A percentile compares a stretch with the other conserved stretches of the same genome.
These are phyloP conservation scores for Graphilbum fragrans DNA, from an alignment of 2,329 filamentous ascomycete genomes.

Conservation along the genomic window DNA sequence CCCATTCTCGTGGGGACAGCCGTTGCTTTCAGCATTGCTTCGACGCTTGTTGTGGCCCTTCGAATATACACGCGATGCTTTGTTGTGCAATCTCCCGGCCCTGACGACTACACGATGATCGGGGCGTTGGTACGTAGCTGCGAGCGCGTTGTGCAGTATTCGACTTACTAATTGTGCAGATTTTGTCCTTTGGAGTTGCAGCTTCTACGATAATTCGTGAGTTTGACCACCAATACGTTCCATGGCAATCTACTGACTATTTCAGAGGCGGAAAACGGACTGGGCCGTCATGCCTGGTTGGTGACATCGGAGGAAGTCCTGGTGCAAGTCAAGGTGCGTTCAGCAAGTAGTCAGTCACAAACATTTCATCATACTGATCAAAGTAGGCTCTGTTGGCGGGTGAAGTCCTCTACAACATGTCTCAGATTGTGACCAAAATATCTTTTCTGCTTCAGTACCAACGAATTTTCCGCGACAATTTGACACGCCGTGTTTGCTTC, in stretches of 20 bases:
- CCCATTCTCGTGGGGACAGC: conserved; percentile 15
- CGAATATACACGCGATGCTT: conserved; percentile 16
- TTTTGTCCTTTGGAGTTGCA: conserved; percentile 13
- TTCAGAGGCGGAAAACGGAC: conserved; percentile 13
- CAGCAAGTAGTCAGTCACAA: background rate
- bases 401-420: conserved; percentile 22
- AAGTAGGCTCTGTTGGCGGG: conserved; percentile 17
- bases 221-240: background rate
- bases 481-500: conserved; percentile 13
- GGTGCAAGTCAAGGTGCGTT: conserved; percentile 15
- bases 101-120: conserved; percentile 16
- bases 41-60: conserved; percentile 14
- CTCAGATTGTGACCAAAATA: conserved; percentile 21
- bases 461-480: conserved; percentile 20
- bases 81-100: conserved; percentile 13
- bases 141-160: no score
- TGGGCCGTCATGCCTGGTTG: conserved; percentile 16
- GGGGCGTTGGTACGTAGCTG: conserved; percentile 12
- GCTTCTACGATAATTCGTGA: conserved; percentile 12
- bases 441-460: conserved; percentile 26
- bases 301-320: conserved; percentile 9
- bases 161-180: background rate
- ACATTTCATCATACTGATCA: background rate
- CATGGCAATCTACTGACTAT: background rate
- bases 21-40: conserved; percentile 12